Evolutionary conservation across 495 filamentous ascomycete genomes (phyloP).

Genomic region (Friedmanniomyces endolithicus): DNA sequence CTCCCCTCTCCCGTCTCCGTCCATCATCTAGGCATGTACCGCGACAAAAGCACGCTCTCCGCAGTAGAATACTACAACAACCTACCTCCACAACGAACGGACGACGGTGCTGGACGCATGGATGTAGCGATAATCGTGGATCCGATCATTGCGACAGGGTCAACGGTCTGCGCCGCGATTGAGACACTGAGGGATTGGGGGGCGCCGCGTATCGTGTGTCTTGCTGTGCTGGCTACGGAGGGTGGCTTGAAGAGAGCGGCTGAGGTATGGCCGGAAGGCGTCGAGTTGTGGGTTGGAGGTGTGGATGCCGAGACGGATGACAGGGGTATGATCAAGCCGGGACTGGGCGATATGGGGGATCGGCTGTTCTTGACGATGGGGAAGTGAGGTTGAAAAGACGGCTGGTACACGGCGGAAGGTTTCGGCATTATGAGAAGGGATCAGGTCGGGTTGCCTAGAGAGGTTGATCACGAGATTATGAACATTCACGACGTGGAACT

Average conservation of each 20-base stretch:
- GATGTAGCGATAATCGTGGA: conserved; percentile 74
- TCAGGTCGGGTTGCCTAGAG: too few species aligned
- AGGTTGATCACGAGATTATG: not conserved
- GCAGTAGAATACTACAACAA: conserved; percentile 99
- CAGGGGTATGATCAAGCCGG: conserved; percentile 82
- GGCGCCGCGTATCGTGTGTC: conserved; percentile 61
- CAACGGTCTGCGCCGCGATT: conserved; percentile 79
- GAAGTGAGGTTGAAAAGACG: conserved; percentile 43
- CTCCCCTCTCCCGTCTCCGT: conserved; percentile 71
- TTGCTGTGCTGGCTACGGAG: conserved; percentile 61
- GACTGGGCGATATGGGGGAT: conserved; percentile 85
- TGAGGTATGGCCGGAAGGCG: conserved; percentile 56
- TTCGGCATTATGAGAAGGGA: too few species aligned
- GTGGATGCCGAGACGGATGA: conserved; percentile 60
- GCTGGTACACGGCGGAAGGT: too few species aligned
- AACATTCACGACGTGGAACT: too few species aligned
- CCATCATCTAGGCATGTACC: conserved; percentile 88
- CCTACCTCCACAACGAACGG: conserved; percentile 56
- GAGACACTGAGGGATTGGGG: conserved; percentile 86
- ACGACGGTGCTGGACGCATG: conserved; percentile 30
- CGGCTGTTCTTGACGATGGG: conserved; percentile 85
- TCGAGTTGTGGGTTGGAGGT: conserved; percentile 73
- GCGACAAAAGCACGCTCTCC: conserved; percentile 68
- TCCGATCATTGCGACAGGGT: conserved; percentile 87
- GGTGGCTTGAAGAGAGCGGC: conserved; percentile 56